A percentile compares a stretch with the other conserved stretches of the same genome.
Conservation (phyloP, 192 early-diverging fungal genomes). For the Chytriomyces hyalinus region DNA sequence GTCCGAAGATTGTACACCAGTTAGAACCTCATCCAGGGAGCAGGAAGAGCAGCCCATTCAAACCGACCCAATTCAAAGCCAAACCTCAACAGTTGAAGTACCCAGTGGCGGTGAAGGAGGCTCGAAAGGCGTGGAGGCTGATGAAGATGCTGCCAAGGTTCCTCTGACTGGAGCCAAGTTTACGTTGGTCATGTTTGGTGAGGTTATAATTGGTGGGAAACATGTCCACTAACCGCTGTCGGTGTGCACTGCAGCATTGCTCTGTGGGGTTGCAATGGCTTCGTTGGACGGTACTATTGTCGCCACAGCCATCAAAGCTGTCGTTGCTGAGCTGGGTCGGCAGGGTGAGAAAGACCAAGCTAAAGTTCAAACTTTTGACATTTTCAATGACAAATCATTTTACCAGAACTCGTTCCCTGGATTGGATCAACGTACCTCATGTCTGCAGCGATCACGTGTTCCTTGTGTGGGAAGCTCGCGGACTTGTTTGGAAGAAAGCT, state of each 20-base stretch:
- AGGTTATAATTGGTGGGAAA: not conserved
- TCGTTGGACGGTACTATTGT: constrained; percentile 26
- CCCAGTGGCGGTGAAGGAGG: no score
- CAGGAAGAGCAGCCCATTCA: no score
- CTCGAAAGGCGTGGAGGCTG: no score
- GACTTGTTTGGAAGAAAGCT: constrained; percentile 90
- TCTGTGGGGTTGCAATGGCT: constrained; percentile 11
- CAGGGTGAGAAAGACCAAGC: not conserved
- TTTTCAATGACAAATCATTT: not conserved
- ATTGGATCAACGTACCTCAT: constrained; percentile 39
- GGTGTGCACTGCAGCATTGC: not conserved
- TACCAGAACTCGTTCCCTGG: constrained; percentile 33
- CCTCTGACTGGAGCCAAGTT: not conserved
- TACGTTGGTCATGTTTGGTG: no score
- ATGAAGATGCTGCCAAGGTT: constrained; percentile 1
- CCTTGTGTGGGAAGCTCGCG: constrained; percentile 78
- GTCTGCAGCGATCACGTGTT: constrained; percentile 1
- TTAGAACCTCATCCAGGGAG: no score
- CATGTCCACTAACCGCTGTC: not conserved
- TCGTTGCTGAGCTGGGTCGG: constrained; percentile 25
- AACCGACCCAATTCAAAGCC: no score
- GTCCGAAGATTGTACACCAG: no score
- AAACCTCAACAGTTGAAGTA: no score
- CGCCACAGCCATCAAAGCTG: constrained; percentile 27
- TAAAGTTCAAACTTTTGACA: not conserved